Evolutionary conservation across 2,329 filamentous ascomycete species (phyloP).

Genomic region (Aspergillus fischeri): DNA sequence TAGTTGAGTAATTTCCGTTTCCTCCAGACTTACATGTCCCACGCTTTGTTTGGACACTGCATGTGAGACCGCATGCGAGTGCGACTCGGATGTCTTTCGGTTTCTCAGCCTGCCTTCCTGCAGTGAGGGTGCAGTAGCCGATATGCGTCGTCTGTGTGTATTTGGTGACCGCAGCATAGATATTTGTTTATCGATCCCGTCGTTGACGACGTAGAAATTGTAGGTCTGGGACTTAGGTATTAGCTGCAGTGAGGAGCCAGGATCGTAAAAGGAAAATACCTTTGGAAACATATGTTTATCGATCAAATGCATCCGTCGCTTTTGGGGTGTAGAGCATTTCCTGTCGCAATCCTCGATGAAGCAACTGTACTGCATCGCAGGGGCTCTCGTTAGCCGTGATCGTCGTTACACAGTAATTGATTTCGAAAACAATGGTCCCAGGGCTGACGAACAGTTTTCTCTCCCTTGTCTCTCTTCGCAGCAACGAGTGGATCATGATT

Average conservation of each 20-base stretch:
- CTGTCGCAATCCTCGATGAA: slow-evolving; percentile 86
- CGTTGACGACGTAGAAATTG: slow-evolving; percentile 80
- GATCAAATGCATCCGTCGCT: slow-evolving; percentile 81
- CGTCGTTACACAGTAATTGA: not conserved
- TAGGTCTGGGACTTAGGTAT: slow-evolving; percentile 53
- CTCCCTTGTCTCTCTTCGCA: slow-evolving; percentile 70
- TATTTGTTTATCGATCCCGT: slow-evolving; percentile 79
- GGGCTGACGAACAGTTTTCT: slow-evolving; percentile 67
- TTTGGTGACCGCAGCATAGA: slow-evolving; percentile 62
- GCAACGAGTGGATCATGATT: slow-evolving; percentile 79
- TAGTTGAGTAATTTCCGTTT: slow-evolving; percentile 35
- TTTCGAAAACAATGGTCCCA: not conserved
- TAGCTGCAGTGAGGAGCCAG: not conserved
- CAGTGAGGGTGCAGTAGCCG: slow-evolving; percentile 26
- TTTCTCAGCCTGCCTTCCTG: slow-evolving; percentile 32
- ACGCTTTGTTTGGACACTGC: not conserved
- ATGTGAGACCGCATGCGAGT: slow-evolving; percentile 1
- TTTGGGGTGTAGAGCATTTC: slow-evolving; percentile 76
- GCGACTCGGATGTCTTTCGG: slow-evolving; percentile 27
- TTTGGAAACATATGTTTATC: slow-evolving; percentile 91
- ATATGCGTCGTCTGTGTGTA: slow-evolving; percentile 32
- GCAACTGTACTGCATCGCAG: slow-evolving; percentile 68
- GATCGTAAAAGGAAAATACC: slow-evolving; percentile 24
- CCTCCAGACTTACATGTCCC: slow-evolving; percentile 8
- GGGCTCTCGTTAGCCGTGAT: not conserved